Base-by-base conservation (phyloP, 106 monocot species). In the Ottelia alismoides region DNA sequence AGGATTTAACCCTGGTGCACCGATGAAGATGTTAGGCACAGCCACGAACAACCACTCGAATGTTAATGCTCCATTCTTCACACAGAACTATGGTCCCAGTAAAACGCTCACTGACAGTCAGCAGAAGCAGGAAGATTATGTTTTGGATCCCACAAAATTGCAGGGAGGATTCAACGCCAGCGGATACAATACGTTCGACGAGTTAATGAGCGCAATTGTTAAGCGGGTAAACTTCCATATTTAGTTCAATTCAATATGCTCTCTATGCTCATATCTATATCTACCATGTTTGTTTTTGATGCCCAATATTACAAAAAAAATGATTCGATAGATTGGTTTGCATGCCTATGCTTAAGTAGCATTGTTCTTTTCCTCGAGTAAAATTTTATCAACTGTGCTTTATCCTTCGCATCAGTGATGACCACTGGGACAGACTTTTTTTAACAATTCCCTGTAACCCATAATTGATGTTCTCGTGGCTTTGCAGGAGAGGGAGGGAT, bases 401-500 rank as follows among this genome's bases (percentile, higher is more conserved):
- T 18, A 7, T 18, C 17, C 30, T 54, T n/a, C n/a, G n/a, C n/a
- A n/a, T n/a, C n/a, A n/a, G n/a, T n/a, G n/a, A n/a, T n/a, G n/a
- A n/a, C n/a, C n/a, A n/a, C n/a, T n/a, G n/a, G n/a, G n/a, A n/a
- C n/a, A n/a, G n/a, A n/a, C 35, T 6, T 35, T 35, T 30, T 7
- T 56, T 56, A 20, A 35, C 31, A 31, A n/a, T n/a, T n/a, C n/a
- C n/a, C n/a, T 20, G 9, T 21, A 56, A 17, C 16, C 32, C 20
- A 7, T 4, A 26, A 19, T 19, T 54, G 27, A 1, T 30, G 11
- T 40, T 20, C 20, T n/a, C 11, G 25, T 58, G n/a, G n/a, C 25
- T 31, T 3, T 60, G 28, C 59, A 60, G 59, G 59, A 60, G 46
- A 20, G 27, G 31, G 59, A 60, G n/a, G 46, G 59, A 60, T n/a